Evolutionary conservation across 345 rosid genomes (phyloP).

Genomic region (Odontarrhena argentea): DNA sequence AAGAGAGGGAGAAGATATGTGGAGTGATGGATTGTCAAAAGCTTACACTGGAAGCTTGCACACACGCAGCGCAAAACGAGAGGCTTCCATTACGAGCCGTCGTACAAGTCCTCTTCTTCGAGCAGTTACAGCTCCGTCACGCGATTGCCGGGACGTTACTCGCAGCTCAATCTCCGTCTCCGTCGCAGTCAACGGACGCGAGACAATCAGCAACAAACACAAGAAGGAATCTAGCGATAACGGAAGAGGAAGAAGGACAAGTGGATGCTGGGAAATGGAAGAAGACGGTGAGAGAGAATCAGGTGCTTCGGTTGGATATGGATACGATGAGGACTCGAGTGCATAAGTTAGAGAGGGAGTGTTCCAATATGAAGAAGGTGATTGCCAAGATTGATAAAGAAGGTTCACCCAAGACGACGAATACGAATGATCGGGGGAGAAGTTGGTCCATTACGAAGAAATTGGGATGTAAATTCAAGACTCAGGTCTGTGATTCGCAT

Average conservation of each 20-base stretch:
- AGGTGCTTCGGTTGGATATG: conserved; percentile 92
- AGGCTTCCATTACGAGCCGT: conserved; percentile 89
- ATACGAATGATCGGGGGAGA: conserved; percentile 39
- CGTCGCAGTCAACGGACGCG: conserved; percentile 41
- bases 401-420: conserved; percentile 32
- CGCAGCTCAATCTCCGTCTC: conserved; percentile 58
- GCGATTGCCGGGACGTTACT: conserved; percentile 83
- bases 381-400: conserved; percentile 73
- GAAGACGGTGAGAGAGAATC: conserved; percentile 85
- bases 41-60: conserved; percentile 93
- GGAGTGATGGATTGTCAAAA: conserved; percentile 88
- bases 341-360: conserved; percentile 82
- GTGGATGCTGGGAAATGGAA: conserved; percentile 57
- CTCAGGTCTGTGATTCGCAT: conserved; percentile 93
- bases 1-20: conserved; percentile 82
- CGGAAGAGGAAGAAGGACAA: conserved; percentile 34
- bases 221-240: conserved; percentile 17
- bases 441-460: conserved; percentile 55
- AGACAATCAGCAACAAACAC: conserved; percentile 45
- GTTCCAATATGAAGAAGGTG: conserved; percentile 84
- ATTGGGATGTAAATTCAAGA: conserved; percentile 92
- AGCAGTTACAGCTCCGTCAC: conserved; percentile 90
- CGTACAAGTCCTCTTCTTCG: conserved; percentile 95
- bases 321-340: conserved; percentile 97
- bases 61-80: conserved; percentile 99